Percentiles rank a stretch among this genome's conserved stretches.
phyloP scores from a whole-genome alignment of 2,329 filamentous ascomycete genomes.

The Aspergillus eucalypticola region DNA sequence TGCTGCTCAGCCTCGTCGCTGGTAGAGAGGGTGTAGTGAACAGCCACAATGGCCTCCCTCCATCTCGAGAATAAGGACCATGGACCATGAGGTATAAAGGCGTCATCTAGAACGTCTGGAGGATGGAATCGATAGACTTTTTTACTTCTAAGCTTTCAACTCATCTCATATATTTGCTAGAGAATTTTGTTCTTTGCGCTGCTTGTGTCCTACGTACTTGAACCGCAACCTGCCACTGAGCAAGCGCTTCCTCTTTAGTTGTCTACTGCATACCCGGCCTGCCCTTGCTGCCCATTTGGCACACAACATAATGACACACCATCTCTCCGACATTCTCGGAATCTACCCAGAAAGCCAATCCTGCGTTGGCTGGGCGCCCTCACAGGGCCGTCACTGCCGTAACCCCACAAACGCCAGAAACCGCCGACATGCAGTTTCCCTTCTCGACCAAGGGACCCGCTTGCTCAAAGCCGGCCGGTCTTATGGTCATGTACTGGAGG shows the following conservation, averaged over 20 bases:
- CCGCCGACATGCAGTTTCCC: conserved; percentile 12
- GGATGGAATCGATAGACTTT: neutral
- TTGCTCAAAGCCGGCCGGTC: conserved; percentile 11
- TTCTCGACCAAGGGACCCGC: conserved; percentile 21
- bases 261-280: neutral
- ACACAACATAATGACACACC: neutral
- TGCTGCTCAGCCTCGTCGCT: neutral
- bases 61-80: neutral
- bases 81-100: neutral
- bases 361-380: conserved; percentile 21
- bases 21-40: neutral
- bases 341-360: conserved; percentile 21
- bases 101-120: neutral
- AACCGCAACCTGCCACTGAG: no score
- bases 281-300: no score
- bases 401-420: conserved; percentile 13
- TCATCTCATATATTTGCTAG: neutral
- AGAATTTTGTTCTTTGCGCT: neutral
- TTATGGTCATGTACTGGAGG: conserved; percentile 18
- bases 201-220: neutral
- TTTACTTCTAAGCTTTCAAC: neutral
- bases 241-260: neutral
- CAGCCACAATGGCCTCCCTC: neutral
- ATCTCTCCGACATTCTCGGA: conserved; percentile 21
- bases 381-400: conserved; percentile 20